Percentiles rank a stretch among this genome's conserved stretches.
Conservation (phyloP, 2,329 filamentous ascomycete genomes). For the Trichoderma semiorbis region DNA sequence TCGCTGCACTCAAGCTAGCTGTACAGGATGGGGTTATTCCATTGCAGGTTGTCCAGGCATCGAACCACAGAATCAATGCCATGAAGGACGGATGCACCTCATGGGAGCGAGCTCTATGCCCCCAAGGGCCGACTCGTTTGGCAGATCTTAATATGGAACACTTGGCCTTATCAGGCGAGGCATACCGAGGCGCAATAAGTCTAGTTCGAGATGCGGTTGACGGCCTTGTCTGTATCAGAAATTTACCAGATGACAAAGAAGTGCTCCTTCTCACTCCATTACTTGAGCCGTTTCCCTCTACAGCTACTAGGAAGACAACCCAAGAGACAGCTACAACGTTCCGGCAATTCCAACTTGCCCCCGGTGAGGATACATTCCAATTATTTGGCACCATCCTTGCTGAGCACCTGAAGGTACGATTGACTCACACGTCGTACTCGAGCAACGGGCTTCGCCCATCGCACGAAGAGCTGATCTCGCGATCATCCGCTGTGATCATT, state of each 20-base stretch:
- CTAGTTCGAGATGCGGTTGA: not conserved
- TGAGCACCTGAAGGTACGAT: not conserved
- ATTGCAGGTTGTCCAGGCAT: too few relatives aligned
- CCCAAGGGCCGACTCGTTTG: not conserved
- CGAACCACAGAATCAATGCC: too few relatives aligned
- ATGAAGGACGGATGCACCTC: too few relatives aligned
- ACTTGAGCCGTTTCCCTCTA: not conserved
- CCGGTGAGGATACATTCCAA: not conserved
- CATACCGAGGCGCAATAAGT: not conserved
- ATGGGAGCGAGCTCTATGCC: not conserved
- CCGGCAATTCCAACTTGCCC: not conserved
- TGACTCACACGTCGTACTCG: not conserved
- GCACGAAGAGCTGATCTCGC: not conserved
- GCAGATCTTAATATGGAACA: not conserved
- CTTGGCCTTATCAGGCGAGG: not conserved
- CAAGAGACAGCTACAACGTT: not conserved
- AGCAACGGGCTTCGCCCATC: not conserved
- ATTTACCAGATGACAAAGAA: not conserved
- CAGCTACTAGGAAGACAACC: not conserved
- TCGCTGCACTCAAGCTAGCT: not conserved
- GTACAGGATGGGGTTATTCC: not conserved
- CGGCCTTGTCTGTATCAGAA: too few relatives aligned
- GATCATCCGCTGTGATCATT: not conserved
- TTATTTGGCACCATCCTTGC: not conserved
- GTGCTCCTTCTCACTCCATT: not conserved